phyloP scores from a whole-genome alignment of 805 yeast genomes.

The Metschnikowia borealis region DNA sequence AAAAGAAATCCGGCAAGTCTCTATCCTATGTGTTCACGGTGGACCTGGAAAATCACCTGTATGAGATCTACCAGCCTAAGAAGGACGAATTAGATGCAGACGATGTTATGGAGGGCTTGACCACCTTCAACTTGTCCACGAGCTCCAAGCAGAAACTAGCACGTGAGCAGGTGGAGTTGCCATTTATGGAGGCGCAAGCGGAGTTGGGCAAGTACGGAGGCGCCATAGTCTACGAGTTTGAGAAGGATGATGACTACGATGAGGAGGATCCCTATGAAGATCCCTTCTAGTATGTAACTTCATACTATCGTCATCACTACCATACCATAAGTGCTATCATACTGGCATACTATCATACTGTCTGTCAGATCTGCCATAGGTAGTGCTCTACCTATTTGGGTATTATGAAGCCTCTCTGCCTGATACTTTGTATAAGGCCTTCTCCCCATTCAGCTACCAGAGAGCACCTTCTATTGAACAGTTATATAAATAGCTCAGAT shows the following conservation, averaged over 20 bases:
- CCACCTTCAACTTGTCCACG: constrained; percentile 83
- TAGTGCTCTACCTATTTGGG: too few relatives aligned
- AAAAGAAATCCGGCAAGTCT: constrained; percentile 85
- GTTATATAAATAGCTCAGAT: too few relatives aligned
- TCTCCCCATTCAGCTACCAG: too few relatives aligned
- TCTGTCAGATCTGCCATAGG: too few relatives aligned
- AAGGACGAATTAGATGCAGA: constrained; percentile 40
- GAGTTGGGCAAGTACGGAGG: constrained; percentile 64
- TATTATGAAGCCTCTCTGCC: too few relatives aligned
- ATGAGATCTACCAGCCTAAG: constrained; percentile 25
- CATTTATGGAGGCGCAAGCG: constrained; percentile 86
- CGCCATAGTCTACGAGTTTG: constrained; percentile 93
- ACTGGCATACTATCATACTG: too few relatives aligned
- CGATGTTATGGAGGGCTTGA: constrained; percentile 60
- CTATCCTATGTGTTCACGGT: constrained; percentile 51
- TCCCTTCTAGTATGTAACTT: constrained; percentile 53
- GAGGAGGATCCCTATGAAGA: constrained; percentile 98
- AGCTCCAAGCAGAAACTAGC: constrained; percentile 73
- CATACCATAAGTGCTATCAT: too few relatives aligned
- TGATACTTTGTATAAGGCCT: too few relatives aligned
- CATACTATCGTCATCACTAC: too few relatives aligned
- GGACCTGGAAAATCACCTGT: constrained; percentile 45
- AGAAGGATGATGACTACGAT: constrained; percentile 95
- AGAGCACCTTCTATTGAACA: too few relatives aligned
- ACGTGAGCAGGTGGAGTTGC: constrained; percentile 80